Conservation (phyloP, 306 rosid species). For the Dalbergia cochinchinensis region DNA sequence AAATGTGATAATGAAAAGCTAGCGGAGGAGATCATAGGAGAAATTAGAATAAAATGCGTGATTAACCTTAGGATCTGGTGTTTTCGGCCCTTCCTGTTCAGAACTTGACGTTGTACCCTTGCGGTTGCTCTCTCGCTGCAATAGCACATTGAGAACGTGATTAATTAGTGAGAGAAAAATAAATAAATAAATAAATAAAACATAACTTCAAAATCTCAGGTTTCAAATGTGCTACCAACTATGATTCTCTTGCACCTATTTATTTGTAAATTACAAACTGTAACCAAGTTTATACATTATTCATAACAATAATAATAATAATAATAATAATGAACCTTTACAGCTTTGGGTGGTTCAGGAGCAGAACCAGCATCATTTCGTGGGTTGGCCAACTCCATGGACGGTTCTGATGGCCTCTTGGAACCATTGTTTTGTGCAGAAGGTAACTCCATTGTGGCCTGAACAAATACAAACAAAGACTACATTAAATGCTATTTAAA, state of each 20-base stretch:
- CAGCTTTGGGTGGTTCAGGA: constrained; percentile 63
- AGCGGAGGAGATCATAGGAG: background rate
- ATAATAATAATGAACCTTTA: too few relatives aligned
- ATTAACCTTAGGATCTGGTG: constrained; percentile 89
- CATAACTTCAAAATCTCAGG: constrained; percentile 36
- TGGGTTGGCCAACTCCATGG: constrained; percentile 75
- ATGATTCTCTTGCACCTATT: background rate
- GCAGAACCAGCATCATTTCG: constrained; percentile 57
- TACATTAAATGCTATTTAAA: background rate
- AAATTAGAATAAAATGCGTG: background rate
- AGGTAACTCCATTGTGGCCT: constrained; percentile 63
- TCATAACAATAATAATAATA: too few relatives aligned
- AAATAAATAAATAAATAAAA: background rate
- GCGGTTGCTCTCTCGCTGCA: constrained; percentile 74
- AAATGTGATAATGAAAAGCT: too few relatives aligned
- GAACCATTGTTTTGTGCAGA: constrained; percentile 65
- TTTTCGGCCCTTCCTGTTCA: constrained; percentile 93
- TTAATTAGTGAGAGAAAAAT: background rate
- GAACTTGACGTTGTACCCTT: constrained; percentile 90
- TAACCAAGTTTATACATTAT: background rate
- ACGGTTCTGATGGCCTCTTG: constrained; percentile 67
- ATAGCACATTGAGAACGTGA: constrained; percentile 2
- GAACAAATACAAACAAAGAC: constrained; percentile 27
- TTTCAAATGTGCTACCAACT: constrained; percentile 37
- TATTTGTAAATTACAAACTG: background rate